Percentiles rank a stretch among this genome's conserved stretches.
Evolutionary conservation across 2,329 filamentous ascomycete genomes (phyloP).

Genomic region (Cladosporium austrohemisphaericum): DNA sequence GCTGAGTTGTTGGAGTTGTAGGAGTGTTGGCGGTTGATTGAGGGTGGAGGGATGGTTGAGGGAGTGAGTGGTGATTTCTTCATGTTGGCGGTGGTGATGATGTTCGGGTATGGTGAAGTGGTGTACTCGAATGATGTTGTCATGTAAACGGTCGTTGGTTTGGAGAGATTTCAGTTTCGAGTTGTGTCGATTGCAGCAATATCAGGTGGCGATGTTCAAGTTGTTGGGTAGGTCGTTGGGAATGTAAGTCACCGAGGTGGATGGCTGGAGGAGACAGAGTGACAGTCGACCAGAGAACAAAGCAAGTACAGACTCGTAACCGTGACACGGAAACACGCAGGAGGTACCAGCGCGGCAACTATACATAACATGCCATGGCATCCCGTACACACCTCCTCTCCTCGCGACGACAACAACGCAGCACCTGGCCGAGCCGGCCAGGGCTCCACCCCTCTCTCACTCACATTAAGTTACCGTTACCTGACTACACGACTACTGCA

Average conservation of each 20-base stretch:
- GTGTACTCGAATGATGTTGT: neutral
- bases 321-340: neutral
- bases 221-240: neutral
- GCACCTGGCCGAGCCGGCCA: neutral
- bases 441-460: slow-evolving; percentile 3
- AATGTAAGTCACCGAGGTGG: neutral
- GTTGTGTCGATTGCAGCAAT: neutral
- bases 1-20: slow-evolving; percentile 21
- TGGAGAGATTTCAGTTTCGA: neutral
- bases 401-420: slow-evolving; percentile 8
- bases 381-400: neutral
- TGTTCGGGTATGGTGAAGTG: neutral
- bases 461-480: neutral
- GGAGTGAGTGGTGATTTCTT: slow-evolving; percentile 26
- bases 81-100: slow-evolving; percentile 13
- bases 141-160: neutral
- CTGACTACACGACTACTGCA: slow-evolving; percentile 3
- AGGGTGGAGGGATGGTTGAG: slow-evolving; percentile 26
- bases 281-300: neutral
- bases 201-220: neutral
- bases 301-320: slow-evolving; percentile 1
- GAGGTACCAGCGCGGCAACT: neutral
- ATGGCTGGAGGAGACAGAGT: neutral
- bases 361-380: neutral
- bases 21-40: slow-evolving; percentile 29